A percentile compares a stretch with the other conserved stretches of the same genome.
Conservation (phyloP, 2,329 filamentous ascomycete genomes). For the Talaromyces sp. region DNA sequence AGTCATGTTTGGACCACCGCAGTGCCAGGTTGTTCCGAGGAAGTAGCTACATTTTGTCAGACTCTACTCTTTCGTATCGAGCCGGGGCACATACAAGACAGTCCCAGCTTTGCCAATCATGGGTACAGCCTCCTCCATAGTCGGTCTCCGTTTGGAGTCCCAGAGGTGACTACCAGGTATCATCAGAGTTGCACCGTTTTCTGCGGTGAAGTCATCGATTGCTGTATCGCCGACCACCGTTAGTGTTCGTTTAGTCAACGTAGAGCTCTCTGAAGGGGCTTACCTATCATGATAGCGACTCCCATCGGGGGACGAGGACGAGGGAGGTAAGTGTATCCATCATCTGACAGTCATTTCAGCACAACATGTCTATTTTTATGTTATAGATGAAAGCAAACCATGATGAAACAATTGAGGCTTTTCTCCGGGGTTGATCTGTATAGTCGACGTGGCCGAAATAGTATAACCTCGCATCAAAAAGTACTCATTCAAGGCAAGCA, state of each 20-base stretch:
- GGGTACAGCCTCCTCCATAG: slow-evolving; percentile 30
- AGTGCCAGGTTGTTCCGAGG: slow-evolving; percentile 38
- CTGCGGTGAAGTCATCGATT: slow-evolving; percentile 31
- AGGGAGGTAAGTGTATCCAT: slow-evolving; percentile 31
- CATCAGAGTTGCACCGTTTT: slow-evolving; percentile 37
- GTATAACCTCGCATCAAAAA: slow-evolving; percentile 40
- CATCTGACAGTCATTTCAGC: slow-evolving; percentile 21
- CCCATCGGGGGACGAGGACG: slow-evolving; percentile 36
- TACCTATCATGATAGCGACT: slow-evolving; percentile 32
- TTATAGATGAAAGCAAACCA: slow-evolving; percentile 18
- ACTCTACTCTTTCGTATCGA: not conserved
- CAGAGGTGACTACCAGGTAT: slow-evolving; percentile 37
- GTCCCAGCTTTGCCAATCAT: slow-evolving; percentile 38
- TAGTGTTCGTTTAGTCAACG: not conserved
- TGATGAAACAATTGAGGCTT: slow-evolving; percentile 38
- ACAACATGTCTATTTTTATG: not conserved
- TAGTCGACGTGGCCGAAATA: slow-evolving; percentile 37
- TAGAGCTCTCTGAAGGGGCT: slow-evolving; percentile 18
- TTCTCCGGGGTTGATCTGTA: slow-evolving; percentile 41
- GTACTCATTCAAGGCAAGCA: slow-evolving; percentile 40
- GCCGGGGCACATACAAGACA: slow-evolving; percentile 26
- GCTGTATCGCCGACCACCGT: slow-evolving; percentile 20
- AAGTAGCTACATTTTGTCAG: slow-evolving; percentile 21
- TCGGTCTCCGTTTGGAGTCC: slow-evolving; percentile 26
- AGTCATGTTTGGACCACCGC: slow-evolving; percentile 36